Evolutionary conservation across 2,329 filamentous ascomycete species (phyloP).

Genomic region (Colletotrichum sp.): DNA sequence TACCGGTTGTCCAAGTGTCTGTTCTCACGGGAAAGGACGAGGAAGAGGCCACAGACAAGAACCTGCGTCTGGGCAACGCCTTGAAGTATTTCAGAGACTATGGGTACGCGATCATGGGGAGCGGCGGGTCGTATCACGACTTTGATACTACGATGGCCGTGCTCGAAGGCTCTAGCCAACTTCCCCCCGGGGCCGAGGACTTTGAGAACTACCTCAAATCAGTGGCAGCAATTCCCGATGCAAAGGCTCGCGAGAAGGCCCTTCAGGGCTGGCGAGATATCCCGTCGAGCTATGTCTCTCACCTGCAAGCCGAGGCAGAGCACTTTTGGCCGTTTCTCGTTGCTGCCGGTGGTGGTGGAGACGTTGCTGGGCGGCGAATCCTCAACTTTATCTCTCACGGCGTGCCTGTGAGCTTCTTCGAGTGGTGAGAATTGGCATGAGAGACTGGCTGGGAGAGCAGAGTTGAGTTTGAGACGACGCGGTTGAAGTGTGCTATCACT

Average conservation of each 20-base stretch:
- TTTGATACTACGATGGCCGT: background rate
- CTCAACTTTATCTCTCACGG: background rate
- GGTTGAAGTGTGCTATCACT: background rate
- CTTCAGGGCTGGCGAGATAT: background rate
- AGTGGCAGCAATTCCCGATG: background rate
- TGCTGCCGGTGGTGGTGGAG: background rate
- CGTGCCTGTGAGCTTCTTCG: background rate
- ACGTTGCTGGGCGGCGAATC: background rate
- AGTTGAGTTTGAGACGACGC: rapidly evolving
- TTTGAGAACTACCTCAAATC: background rate
- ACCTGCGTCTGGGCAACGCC: background rate
- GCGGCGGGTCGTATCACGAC: background rate
- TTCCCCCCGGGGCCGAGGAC: background rate
- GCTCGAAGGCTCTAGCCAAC: background rate
- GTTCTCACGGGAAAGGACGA: background rate
- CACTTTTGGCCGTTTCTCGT: background rate
- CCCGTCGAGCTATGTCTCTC: background rate
- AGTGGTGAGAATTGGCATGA: background rate
- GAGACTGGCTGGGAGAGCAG: background rate
- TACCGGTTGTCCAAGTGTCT: background rate
- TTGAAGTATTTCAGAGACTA: background rate
- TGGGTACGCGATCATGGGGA: background rate
- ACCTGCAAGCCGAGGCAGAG: background rate
- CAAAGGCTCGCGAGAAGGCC: background rate
- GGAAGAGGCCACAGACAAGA: background rate